These are phyloP conservation scores for Eutreptiella sp. DNA, from an alignment of 208 protist genomes.

Conservation along the genomic window DNA sequence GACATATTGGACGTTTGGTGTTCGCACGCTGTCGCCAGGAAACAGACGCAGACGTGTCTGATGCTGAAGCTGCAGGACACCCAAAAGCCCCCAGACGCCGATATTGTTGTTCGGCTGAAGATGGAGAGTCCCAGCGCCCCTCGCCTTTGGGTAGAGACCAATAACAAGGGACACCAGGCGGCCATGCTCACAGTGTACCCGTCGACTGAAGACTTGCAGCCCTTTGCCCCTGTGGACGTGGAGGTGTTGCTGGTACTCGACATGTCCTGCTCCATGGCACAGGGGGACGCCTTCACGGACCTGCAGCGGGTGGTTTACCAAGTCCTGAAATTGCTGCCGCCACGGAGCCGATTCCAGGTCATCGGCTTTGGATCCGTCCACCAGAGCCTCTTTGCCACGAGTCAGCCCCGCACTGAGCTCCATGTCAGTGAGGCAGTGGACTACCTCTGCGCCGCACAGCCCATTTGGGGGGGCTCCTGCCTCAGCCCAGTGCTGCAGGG, in stretches of 20 bases:
- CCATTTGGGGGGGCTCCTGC: no score
- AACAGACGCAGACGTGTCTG: slow-evolving; percentile 9
- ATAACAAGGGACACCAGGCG: background rate
- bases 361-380: no score
- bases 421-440: no score
- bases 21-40: slow-evolving; percentile 5
- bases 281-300: slow-evolving; percentile 14
- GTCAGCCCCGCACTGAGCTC: no score
- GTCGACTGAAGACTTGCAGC: background rate
- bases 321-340: no score
- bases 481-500: no score
- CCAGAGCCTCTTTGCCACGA: no score
- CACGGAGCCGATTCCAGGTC: no score
- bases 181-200: slow-evolving; percentile 33
- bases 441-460: no score
- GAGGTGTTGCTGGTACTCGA: slow-evolving; percentile 28
- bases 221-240: background rate
- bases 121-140: slow-evolving; percentile 9
- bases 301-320: background rate
- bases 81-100: slow-evolving; percentile 4
- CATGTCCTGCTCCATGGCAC: slow-evolving; percentile 16
- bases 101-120: slow-evolving; percentile 28
- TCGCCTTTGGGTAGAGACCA: slow-evolving; percentile 31
- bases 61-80: slow-evolving; percentile 1
- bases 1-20: slow-evolving; percentile 19